Base-by-base conservation (phyloP, 352 stramenopile genomes). In the Globisporangium spiculum region DNA sequence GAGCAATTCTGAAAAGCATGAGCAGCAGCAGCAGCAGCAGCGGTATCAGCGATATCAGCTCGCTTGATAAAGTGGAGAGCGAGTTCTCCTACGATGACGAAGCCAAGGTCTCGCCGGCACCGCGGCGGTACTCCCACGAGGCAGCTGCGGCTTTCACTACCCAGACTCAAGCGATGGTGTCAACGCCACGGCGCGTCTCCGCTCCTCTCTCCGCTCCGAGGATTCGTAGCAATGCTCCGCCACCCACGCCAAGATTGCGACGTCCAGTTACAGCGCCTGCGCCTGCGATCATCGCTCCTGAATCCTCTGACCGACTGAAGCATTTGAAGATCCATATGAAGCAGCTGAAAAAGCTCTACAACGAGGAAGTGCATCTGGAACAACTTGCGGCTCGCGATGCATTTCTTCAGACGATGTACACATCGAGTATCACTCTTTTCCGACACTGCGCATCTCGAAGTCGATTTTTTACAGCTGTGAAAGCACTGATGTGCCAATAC, bases 291-390 rank as follows among this genome's bases (percentile, higher is more conserved):
- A 7, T 26, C 7, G 38, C 27, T 5, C 24, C 60, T 6, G 62
- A 59, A 18, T 36, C 60, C 16, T 44, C 59, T n/a, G 34, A 79
- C 30, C 74, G 78, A 0, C 60, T 86, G 20, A 72, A 80, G 66
- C 74, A 81, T 46, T 70, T 85, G 16, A 70, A 81, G 65, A 76
- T 57, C n/a, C 77, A 88, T 63, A 81, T 83, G 69, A 76, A 84
- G 59, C 76, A 86, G 32, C 76, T 86, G 16, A 71, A 80, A 48
- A 68, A 75, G 60, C 75, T 86, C 6, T 86, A 86, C 66, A 73
- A 75, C 0, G 62, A 82, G 48, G 74, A 86, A 41, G 67, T 82
- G 53, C 77, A 80, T 48, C 76, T 78, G n/a, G 78, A 88, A 63
- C 71, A 85, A 46, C 71, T 83, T 16, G 71, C 66, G 10, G 66